Evolutionary conservation across 352 stramenopile species (phyloP).

Genomic region (Phytophthora sp.): DNA sequence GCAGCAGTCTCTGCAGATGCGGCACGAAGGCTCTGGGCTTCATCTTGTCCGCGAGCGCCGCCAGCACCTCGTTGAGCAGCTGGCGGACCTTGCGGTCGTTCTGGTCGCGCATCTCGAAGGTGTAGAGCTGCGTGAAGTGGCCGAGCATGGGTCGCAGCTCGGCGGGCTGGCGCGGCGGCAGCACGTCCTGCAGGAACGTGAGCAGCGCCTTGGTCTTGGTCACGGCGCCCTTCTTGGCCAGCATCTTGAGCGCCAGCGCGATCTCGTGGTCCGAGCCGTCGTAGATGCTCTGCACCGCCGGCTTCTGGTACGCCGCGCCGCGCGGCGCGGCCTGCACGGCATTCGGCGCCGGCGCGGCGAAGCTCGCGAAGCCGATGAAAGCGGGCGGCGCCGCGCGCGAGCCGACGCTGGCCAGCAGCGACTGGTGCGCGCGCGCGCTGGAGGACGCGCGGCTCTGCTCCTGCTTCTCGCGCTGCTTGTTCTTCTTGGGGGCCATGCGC

Average conservation of each 20-base stretch:
- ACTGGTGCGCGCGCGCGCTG: constrained; percentile 74
- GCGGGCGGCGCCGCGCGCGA: constrained; percentile 20
- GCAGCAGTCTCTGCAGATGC: constrained; percentile 73
- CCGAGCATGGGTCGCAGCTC: constrained; percentile 77
- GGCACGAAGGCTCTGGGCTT: constrained; percentile 70
- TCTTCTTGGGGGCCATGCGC: constrained; percentile 69
- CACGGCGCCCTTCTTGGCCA: constrained; percentile 82
- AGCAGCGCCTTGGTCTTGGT: constrained; percentile 86
- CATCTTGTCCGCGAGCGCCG: constrained; percentile 61
- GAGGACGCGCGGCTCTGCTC: constrained; percentile 85
- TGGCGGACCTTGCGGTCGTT: constrained; percentile 86
- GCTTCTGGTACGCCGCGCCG: constrained; percentile 13
- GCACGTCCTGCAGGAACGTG: constrained; percentile 59
- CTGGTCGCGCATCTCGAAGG: constrained; percentile 82
- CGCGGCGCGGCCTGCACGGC: constrained; percentile 14
- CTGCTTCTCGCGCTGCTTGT: constrained; percentile 89
- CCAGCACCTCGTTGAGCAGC: constrained; percentile 76
- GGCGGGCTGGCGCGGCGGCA: constrained; percentile 60
- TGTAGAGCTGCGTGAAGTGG: constrained; percentile 81
- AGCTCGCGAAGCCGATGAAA: constrained; percentile 83
- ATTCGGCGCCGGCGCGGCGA: constrained; percentile 41
- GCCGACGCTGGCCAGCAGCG: constrained; percentile 46
- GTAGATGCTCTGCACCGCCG: constrained; percentile 65
- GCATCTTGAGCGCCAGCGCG: constrained; percentile 81
- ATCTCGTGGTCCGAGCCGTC: constrained; percentile 82